phyloP scores from a whole-genome alignment of 2,329 filamentous ascomycete genomes.

The Nemania sp. region DNA sequence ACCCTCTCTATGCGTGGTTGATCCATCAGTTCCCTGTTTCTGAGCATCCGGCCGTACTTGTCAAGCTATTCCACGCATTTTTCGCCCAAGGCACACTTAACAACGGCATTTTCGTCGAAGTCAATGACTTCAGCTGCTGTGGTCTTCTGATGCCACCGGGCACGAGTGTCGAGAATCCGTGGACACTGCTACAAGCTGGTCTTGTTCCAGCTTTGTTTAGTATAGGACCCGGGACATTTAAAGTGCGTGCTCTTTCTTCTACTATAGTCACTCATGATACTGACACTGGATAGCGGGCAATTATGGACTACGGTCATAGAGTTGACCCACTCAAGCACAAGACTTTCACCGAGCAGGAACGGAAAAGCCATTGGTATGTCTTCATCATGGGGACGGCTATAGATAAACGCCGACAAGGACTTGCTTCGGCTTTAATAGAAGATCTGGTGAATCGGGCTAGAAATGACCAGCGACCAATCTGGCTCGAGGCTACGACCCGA shows the following conservation, averaged over 20 bases:
- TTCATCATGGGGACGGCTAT: conserved; percentile 40
- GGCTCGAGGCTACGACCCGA: neutral
- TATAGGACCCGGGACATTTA: neutral
- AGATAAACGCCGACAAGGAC: conserved; percentile 32
- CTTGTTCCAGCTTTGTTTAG: neutral
- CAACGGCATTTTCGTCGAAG: conserved; percentile 6
- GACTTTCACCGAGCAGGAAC: conserved; percentile 1
- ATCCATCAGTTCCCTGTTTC: neutral
- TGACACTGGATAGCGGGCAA: neutral
- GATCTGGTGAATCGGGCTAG: conserved; percentile 13
- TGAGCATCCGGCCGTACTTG: neutral
- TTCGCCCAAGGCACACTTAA: conserved; percentile 4
- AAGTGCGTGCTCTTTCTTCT: neutral
- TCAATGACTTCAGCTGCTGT: conserved; percentile 2
- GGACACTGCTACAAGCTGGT: neutral
- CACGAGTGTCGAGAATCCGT: conserved; percentile 1
- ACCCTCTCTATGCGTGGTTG: conserved; percentile 3
- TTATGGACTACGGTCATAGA: neutral
- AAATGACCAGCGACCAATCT: conserved; percentile 9
- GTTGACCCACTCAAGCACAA: neutral
- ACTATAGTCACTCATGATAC: neutral
- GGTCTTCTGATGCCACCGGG: conserved; percentile 12
- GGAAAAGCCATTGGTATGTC: conserved; percentile 7
- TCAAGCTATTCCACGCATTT: neutral
- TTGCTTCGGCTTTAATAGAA: conserved; percentile 7